Percentiles rank a stretch among this genome's conserved stretches.
Conservation (phyloP, 139 green algal genomes). For the Astrephomene gubernaculifera region DNA sequence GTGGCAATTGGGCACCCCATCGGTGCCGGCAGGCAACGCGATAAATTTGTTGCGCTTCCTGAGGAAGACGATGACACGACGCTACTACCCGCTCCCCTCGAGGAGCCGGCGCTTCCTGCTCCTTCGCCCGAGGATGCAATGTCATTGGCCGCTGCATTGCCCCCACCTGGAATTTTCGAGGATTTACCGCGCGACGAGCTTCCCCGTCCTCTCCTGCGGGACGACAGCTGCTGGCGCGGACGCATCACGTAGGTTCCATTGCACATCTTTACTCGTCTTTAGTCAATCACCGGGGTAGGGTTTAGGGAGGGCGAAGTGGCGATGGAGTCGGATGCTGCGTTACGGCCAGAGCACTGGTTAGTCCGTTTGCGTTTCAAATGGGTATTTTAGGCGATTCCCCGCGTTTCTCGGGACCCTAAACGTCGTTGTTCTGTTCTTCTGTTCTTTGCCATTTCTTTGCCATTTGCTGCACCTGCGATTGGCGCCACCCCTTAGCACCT, state of each 20-base stretch:
- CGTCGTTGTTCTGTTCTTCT: too few relatives aligned
- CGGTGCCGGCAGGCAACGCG: background rate
- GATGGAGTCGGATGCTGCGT: too few relatives aligned
- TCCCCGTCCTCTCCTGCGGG: background rate
- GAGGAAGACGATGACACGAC: background rate
- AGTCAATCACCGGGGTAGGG: too few relatives aligned
- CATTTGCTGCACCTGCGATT: too few relatives aligned
- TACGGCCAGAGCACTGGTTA: too few relatives aligned
- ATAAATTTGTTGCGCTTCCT: constrained; percentile 42
- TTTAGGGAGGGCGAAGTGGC: background rate
- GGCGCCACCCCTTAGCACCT: too few relatives aligned
- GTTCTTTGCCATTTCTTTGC: too few relatives aligned
- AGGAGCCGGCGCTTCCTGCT: background rate
- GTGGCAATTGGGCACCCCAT: constrained; percentile 31
- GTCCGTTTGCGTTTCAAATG: too few relatives aligned
- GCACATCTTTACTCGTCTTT: too few relatives aligned
- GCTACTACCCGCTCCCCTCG: background rate
- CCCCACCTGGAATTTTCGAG: constrained; percentile 17
- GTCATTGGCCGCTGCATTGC: background rate
- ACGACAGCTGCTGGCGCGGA: constrained; percentile 14
- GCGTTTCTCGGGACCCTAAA: too few relatives aligned
- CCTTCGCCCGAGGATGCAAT: background rate
- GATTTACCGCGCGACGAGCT: constrained; percentile 4
- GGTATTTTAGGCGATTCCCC: too few relatives aligned
- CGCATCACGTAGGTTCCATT: constrained; percentile 30